These are phyloP conservation scores for Aspergillus clavatus DNA, from an alignment of 2,329 filamentous ascomycete genomes.

Conservation along the genomic window DNA sequence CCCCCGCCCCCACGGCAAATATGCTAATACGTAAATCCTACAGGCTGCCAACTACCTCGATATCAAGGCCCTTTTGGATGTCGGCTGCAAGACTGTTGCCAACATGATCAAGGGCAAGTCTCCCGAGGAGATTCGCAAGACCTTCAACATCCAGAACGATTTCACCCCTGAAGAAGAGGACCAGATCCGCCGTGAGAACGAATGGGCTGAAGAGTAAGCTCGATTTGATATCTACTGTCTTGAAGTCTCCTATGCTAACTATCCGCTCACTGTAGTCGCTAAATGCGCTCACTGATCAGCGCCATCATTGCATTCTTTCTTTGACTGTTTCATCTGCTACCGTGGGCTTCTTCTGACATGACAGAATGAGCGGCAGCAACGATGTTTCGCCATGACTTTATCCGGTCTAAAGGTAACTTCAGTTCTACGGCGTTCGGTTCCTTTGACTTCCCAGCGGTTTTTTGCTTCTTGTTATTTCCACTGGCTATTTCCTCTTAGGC, in stretches of 20 bases:
- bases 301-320: neutral
- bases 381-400: conserved; percentile 4
- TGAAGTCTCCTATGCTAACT: conserved; percentile 6
- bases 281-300: conserved; percentile 26
- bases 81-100: conserved; percentile 98
- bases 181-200: conserved; percentile 88
- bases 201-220: conserved; percentile 76
- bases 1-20: neutral
- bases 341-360: neutral
- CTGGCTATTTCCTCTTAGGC: neutral
- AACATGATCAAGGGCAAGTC: conserved; percentile 99
- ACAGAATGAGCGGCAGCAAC: conserved; percentile 1
- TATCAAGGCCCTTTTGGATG: conserved; percentile 95
- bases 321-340: no score
- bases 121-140: conserved; percentile 98
- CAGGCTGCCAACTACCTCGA: conserved; percentile 97
- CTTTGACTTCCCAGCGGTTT: conserved; percentile 12
- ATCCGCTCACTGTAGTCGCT: conserved; percentile 42
- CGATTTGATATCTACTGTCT: neutral
- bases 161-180: conserved; percentile 99
- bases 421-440: conserved; percentile 20
- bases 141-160: conserved; percentile 99
- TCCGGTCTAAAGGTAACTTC: conserved; percentile 8
- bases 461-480: conserved; percentile 3
- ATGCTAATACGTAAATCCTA: conserved; percentile 4